Percentiles rank a stretch among this genome's conserved stretches.
phyloP scores from a whole-genome alignment of 2,329 filamentous ascomycete genomes.

The Aspergillus viridinutans region DNA sequence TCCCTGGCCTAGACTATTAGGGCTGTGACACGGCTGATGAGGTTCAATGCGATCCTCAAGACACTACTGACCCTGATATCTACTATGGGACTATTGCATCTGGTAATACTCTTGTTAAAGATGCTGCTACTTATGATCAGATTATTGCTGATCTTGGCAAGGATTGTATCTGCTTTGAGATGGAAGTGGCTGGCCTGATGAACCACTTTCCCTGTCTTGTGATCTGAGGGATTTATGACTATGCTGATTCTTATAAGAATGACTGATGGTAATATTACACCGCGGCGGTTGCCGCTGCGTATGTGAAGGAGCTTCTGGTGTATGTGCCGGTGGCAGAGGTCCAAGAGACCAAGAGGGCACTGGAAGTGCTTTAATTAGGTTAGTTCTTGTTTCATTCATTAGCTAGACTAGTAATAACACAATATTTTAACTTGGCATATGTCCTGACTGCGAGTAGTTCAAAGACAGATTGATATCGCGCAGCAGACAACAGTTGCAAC shows the following conservation, averaged over 20 bases:
- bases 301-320: slow-evolving; percentile 7
- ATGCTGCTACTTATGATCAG: slow-evolving; percentile 5
- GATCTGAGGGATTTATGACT: slow-evolving; percentile 18
- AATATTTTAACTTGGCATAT: too few species aligned
- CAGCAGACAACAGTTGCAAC: too few species aligned
- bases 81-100: slow-evolving; percentile 27
- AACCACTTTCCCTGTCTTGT: slow-evolving; percentile 15
- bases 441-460: too few species aligned
- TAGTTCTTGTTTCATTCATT: too few species aligned
- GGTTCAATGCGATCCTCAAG: too few species aligned
- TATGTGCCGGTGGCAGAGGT: too few species aligned
- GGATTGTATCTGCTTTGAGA: slow-evolving; percentile 12
- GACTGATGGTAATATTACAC: slow-evolving; percentile 12
- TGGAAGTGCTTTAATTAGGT: too few species aligned
- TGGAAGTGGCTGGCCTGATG: slow-evolving; percentile 6
- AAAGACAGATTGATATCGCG: too few species aligned
- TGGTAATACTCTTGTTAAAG: slow-evolving; percentile 20
- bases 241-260: slow-evolving; percentile 15
- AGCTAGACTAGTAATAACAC: too few species aligned
- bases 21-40: too few species aligned
- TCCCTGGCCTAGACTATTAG: too few species aligned
- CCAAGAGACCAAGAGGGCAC: too few species aligned
- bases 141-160: slow-evolving; percentile 5
- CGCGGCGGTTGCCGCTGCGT: slow-evolving; percentile 5
- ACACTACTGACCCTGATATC: slow-evolving; percentile 10